These are phyloP conservation scores for Calonectria pseudoreteaudii DNA, from an alignment of 2,329 filamentous ascomycete genomes.

Conservation along the genomic window DNA sequence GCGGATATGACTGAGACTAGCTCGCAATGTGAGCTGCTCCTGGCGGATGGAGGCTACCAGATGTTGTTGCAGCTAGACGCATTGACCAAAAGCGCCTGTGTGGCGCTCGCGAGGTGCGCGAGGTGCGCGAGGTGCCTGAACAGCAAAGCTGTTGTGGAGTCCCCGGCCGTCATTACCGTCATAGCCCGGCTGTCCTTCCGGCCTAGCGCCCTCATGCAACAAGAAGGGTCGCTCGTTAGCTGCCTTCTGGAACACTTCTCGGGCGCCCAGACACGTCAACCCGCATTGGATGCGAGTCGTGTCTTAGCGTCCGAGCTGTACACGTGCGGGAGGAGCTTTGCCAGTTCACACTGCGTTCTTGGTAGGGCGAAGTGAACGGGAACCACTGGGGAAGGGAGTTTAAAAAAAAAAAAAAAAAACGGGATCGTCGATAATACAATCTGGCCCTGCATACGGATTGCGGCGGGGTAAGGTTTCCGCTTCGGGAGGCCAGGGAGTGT, in stretches of 20 bases:
- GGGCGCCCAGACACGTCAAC: conserved; percentile 8
- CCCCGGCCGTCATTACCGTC: not conserved
- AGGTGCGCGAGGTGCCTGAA: not conserved
- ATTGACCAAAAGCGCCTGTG: not conserved
- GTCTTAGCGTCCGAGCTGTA: not conserved
- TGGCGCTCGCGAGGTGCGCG: not conserved
- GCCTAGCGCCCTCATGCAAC: conserved; percentile 24
- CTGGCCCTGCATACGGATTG: conserved; percentile 3
- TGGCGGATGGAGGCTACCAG: not conserved
- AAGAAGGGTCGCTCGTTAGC: conserved; percentile 20
- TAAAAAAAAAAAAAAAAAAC: not conserved
- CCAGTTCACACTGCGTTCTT: not conserved
- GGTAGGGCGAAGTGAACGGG: not conserved
- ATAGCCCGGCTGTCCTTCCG: conserved; percentile 9
- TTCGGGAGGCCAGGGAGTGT: conserved; percentile 15
- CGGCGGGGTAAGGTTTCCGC: conserved; percentile 14
- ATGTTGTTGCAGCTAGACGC: conserved; percentile 3
- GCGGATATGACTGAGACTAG: not conserved
- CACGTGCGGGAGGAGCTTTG: not conserved
- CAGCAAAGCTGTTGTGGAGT: conserved; percentile 20
- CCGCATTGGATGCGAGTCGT: conserved; percentile 1
- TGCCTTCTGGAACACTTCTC: conserved; percentile 33
- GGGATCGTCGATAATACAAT: conserved; percentile 8
- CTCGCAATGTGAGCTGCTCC: not conserved
- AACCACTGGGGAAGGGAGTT: not conserved